A percentile compares a stretch with the other conserved stretches of the same genome.
These are phyloP conservation scores for Saturnispora ahearnii DNA, from an alignment of 805 yeast species.

Conservation along the genomic window DNA sequence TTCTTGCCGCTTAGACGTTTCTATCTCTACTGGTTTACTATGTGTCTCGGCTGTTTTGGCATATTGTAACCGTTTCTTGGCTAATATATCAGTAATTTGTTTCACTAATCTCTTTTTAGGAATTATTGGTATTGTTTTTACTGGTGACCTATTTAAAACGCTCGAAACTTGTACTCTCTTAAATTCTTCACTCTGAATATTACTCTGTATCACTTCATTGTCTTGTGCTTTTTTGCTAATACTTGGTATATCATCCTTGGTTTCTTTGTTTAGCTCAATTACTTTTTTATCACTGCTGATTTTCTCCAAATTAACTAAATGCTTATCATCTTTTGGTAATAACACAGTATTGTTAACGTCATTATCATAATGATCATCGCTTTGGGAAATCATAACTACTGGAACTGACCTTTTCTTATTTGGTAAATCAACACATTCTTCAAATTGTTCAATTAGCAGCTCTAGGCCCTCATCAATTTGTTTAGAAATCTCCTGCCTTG, in stretches of 20 bases:
- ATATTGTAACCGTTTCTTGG: neutral
- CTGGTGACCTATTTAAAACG: neutral
- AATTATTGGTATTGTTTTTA: neutral
- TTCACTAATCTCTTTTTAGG: neutral
- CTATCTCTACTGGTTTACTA: neutral
- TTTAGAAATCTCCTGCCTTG: neutral
- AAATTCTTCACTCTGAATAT: neutral
- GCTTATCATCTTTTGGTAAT: neutral
- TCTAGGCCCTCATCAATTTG: neutral
- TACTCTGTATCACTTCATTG: neutral
- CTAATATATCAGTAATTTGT: neutral
- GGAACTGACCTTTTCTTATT: neutral
- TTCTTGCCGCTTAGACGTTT: neutral
- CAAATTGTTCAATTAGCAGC: neutral
- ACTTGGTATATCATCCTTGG: neutral
- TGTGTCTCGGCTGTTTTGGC: neutral
- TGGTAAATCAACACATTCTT: neutral
- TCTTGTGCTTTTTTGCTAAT: neutral
- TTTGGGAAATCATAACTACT: neutral
- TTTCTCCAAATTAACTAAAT: neutral
- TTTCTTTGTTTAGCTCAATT: neutral
- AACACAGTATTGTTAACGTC: neutral
- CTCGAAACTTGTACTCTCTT: neutral
- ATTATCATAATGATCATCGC: neutral
- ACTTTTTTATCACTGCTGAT: neutral